phyloP scores from a whole-genome alignment of 1,139 yeast species.

The Candida tropicalis region DNA sequence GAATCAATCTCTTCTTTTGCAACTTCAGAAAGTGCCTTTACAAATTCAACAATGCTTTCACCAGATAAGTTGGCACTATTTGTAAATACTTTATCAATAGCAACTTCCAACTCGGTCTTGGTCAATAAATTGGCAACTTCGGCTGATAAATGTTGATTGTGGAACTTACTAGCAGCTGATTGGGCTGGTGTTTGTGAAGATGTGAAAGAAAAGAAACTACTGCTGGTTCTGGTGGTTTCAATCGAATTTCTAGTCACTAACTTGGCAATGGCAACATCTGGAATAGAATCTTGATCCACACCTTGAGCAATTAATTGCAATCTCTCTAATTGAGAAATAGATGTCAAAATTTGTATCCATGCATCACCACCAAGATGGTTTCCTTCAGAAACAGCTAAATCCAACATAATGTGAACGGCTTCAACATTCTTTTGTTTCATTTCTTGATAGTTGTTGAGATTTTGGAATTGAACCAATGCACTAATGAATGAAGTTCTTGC shows the following conservation, averaged over 20 bases:
- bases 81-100: constrained; percentile 85
- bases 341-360: constrained; percentile 83
- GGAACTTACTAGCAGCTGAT: constrained; percentile 45
- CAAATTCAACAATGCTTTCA: constrained; percentile 83
- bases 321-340: constrained; percentile 89
- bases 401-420: constrained; percentile 75
- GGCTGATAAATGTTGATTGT: constrained; percentile 45
- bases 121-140: constrained; percentile 53
- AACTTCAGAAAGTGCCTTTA: constrained; percentile 82
- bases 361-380: constrained; percentile 59
- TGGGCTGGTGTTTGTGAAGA: constrained; percentile 41
- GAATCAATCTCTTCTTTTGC: constrained; percentile 91
- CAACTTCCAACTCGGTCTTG: constrained; percentile 78
- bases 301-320: constrained; percentile 89
- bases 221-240: constrained; percentile 49
- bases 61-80: constrained; percentile 81
- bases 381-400: constrained; percentile 80
- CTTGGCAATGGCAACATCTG: constrained; percentile 82
- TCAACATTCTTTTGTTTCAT: constrained; percentile 78
- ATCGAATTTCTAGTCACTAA: constrained; percentile 58
- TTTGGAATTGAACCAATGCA: constrained; percentile 85
- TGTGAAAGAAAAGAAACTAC: constrained; percentile 52
- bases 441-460: constrained; percentile 76
- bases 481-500: constrained; percentile 90
- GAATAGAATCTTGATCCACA: constrained; percentile 79